Evolutionary conservation across 306 rosid genomes (phyloP), one percentile per base, ranked within the genome.

Genomic region (Cyamopsis tetragonoloba): DNA sequence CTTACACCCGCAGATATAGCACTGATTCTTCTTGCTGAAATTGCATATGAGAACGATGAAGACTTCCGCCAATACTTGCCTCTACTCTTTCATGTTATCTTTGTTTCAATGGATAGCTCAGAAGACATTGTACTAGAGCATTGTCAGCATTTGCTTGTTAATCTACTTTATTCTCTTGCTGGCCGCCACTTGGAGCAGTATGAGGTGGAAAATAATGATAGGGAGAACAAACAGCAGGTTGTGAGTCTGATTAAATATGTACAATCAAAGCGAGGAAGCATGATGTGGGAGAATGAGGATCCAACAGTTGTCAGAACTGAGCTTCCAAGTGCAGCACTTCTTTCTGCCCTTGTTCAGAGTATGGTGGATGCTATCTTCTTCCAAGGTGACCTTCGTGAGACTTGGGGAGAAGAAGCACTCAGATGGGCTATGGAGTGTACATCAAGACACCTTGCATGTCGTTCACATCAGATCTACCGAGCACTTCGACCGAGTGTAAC

Each of bases 391-490:
- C 96, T 95, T 31, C 92, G 91, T 6, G 99, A 90, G 80, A 95
- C 99, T 58, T 95, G 99, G 99, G 99, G 99, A 41, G 87, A 79
- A 22, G 99, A 95, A 82, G 97, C 99, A 24, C 86, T 95, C 19
- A 91, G 88, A 75, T 95, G 99, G 99, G 99, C 99, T 66, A 95
- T 95, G 99, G 99, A 95, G 82, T 95, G 99, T 83, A 95, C 99
- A 37, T 91, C 97, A 35, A 86, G 92, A 78, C 99, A 95, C 82
- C 96, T 95, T 61, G 97, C 96, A 42, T 91, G 96, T 70, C 97
- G 99, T 28, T 95, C 99, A 23, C 99, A 95, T 84, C 99, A 95
- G 88, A 90, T 95, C 66, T 95, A 95, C 75, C 86, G 97, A 47
- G 99, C 99, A 38, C 83, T 95, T 75, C 79, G 97, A 57, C 99